Evolutionary conservation across 1,284 basidiomycete genomes (phyloP).

Genomic region (Sanguinoderma infundibulare): DNA sequence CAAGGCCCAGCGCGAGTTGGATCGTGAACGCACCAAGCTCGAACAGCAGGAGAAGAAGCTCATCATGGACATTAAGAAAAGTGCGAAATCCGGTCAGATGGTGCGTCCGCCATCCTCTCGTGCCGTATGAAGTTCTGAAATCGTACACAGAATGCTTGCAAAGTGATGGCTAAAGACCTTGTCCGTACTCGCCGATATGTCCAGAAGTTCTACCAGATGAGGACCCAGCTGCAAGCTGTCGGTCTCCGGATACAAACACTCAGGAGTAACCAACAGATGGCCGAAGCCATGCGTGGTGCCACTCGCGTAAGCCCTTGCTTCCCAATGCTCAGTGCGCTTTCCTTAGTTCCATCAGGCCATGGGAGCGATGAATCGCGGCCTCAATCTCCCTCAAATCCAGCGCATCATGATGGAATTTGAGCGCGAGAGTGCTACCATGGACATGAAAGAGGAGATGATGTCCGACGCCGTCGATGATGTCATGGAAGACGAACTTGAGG

Average conservation of each 20-base stretch:
- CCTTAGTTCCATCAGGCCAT: constrained; percentile 73
- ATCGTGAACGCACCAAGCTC: constrained; percentile 92
- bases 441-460: constrained; percentile 99
- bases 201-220: constrained; percentile 99
- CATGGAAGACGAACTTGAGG: constrained; percentile 93
- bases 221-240: constrained; percentile 97
- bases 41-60: constrained; percentile 97
- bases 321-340: not conserved
- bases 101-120: constrained; percentile 48
- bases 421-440: constrained; percentile 96
- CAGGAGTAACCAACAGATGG: constrained; percentile 98
- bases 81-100: constrained; percentile 95
- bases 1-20: constrained; percentile 96
- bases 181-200: constrained; percentile 94
- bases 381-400: constrained; percentile 95
- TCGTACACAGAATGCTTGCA: constrained; percentile 84
- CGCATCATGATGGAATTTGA: constrained; percentile 99
- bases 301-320: constrained; percentile 70
- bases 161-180: constrained; percentile 99
- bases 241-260: constrained; percentile 95
- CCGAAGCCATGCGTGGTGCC: constrained; percentile 98
- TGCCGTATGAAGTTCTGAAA: constrained; percentile 13
- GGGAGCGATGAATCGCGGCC: constrained; percentile 95
- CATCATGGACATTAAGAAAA: constrained; percentile 94
- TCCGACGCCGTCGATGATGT: constrained; percentile 97